phyloP scores from a whole-genome alignment of 139 green algal genomes.

The Parachlorella kessleri region DNA sequence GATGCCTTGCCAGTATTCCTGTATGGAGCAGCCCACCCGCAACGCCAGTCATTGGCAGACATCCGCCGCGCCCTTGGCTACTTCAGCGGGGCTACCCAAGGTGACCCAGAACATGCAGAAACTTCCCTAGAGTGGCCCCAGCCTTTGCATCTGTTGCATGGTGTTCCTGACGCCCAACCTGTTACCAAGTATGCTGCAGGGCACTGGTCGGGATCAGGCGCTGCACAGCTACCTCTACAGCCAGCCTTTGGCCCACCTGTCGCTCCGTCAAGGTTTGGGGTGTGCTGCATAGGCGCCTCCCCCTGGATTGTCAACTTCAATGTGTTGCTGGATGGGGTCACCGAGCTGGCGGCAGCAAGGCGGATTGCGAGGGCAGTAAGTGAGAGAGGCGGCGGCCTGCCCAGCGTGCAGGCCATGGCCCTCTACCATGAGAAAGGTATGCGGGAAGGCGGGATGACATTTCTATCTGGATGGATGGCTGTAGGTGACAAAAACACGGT shows the following conservation, averaged over 20 bases:
- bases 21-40: constrained; percentile 63
- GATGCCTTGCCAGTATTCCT: constrained; percentile 59
- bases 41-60: constrained; percentile 49
- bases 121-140: too few species aligned
- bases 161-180: too few species aligned
- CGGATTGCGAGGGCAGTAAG: constrained; percentile 62
- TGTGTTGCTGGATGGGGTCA: constrained; percentile 50
- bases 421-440: constrained; percentile 57
- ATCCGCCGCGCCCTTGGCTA: constrained; percentile 57
- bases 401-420: constrained; percentile 74
- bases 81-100: constrained; percentile 19
- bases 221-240: constrained; percentile 18
- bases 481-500: too few species aligned
- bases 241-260: constrained; percentile 37
- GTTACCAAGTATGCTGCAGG: too few species aligned
- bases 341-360: constrained; percentile 41
- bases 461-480: too few species aligned
- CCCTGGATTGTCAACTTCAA: constrained; percentile 88
- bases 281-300: constrained; percentile 63
- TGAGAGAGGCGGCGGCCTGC: constrained; percentile 71
- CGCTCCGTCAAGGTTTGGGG: constrained; percentile 30
- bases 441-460: background rate
- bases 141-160: too few species aligned
- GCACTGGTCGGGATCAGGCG: too few species aligned
- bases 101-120: too few species aligned